Conservation (phyloP, 257 asterid species). For the Capsicum baccatum region DNA sequence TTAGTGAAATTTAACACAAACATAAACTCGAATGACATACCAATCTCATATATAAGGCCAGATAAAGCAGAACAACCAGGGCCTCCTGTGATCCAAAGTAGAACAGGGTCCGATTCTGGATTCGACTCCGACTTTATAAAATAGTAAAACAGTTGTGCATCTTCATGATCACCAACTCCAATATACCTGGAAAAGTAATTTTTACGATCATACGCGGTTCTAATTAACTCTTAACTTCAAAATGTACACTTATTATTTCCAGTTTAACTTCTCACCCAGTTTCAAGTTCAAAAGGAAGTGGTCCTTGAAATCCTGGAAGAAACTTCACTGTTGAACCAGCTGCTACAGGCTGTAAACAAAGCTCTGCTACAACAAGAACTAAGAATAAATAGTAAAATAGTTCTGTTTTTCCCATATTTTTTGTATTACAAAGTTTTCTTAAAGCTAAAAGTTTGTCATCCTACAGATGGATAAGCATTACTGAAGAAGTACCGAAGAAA, state of each 20-base stretch:
- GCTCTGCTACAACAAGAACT: no score
- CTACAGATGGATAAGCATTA: no score
- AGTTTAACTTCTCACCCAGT: background rate
- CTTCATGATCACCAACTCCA: constrained; percentile 45
- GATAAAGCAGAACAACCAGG: constrained; percentile 42
- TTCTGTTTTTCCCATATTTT: no score
- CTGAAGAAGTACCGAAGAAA: no score
- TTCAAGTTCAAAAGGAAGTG: no score
- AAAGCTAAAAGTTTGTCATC: no score
- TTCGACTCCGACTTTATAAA: constrained; percentile 41
- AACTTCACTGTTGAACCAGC: no score
- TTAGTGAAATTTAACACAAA: no score
- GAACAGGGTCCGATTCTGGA: constrained; percentile 38
- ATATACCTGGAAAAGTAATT: constrained; percentile 32
- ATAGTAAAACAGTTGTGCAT: constrained; percentile 43
- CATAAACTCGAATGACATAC: background rate
- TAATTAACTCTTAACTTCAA: background rate
- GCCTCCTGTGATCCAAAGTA: constrained; percentile 44
- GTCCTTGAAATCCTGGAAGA: no score
- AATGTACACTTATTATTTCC: background rate
- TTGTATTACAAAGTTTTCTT: no score
- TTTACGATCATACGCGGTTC: background rate
- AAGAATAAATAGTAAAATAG: no score
- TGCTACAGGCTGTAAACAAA: no score
- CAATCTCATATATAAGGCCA: constrained; percentile 42